These are phyloP conservation scores for Penicillium goetzii DNA, from an alignment of 495 filamentous ascomycete species.

Conservation along the genomic window DNA sequence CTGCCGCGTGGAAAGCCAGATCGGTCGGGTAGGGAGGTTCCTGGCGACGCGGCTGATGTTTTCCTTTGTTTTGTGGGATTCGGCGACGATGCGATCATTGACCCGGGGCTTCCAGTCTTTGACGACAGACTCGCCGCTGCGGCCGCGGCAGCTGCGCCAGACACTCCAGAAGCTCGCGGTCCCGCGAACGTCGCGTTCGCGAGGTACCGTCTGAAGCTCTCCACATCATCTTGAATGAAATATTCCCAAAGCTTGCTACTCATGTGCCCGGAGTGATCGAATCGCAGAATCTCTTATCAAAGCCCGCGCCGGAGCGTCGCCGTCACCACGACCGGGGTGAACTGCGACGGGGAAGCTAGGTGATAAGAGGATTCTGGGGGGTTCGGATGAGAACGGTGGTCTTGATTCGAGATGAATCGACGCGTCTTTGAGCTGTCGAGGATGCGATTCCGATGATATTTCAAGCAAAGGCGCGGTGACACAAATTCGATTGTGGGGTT, in stretches of 20 bases:
- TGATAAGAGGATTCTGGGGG: conserved; percentile 45
- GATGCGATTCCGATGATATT: conserved; percentile 3
- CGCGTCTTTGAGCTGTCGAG: conserved; percentile 11
- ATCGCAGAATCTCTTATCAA: conserved; percentile 59
- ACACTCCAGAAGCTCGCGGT: conserved; percentile 36
- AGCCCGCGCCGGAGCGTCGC: conserved; percentile 77
- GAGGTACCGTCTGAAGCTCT: conserved; percentile 83
- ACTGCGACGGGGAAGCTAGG: conserved; percentile 77
- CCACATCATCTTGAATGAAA: conserved; percentile 95
- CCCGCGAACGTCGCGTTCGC: conserved; percentile 58
- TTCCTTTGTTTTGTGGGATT: conserved; percentile 48
- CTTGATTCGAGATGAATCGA: conserved; percentile 25
- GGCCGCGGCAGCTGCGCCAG: conserved; percentile 33
- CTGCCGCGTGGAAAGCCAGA: conserved; percentile 20
- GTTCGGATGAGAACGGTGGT: conserved; percentile 9
- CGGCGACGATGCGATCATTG: conserved; percentile 53
- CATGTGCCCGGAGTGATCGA: conserved; percentile 69
- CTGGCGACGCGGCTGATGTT: conserved; percentile 35
- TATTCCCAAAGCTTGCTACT: conserved; percentile 94
- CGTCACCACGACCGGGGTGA: conserved; percentile 70
- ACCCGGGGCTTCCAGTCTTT: conserved; percentile 53
- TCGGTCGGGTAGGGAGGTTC: conserved; percentile 33
- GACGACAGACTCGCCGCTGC: conserved; percentile 28
- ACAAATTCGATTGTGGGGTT: conserved; percentile 28
- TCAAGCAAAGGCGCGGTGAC: conserved; percentile 15